Evolutionary conservation across 2,329 filamentous ascomycete species (phyloP).

Genomic region (Trichoderma atrobrunneum): DNA sequence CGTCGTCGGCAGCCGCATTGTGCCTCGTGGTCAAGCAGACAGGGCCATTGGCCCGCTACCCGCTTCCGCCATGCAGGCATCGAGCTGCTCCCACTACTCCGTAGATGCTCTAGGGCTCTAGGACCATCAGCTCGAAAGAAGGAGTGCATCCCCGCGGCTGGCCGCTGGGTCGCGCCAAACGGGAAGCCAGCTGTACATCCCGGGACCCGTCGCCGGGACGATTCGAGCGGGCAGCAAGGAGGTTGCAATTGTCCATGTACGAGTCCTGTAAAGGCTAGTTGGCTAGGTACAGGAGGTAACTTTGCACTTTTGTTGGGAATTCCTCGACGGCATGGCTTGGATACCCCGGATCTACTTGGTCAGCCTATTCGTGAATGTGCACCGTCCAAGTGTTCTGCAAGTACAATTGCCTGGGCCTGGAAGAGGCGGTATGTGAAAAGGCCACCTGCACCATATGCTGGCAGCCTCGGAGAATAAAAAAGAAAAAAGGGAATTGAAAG

Average conservation of each 20-base stretch:
- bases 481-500: not conserved
- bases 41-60: conserved; percentile 14
- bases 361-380: not conserved
- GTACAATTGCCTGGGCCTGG: not conserved
- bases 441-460: not conserved
- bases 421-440: conserved; percentile 16
- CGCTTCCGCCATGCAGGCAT: conserved; percentile 10
- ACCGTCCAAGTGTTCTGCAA: not conserved
- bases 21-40: conserved; percentile 14
- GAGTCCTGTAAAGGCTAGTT: not conserved
- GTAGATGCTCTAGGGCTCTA: no score
- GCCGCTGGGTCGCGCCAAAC: not conserved
- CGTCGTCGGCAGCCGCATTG: not conserved
- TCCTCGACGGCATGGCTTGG: not conserved
- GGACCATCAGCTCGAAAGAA: not conserved
- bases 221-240: not conserved
- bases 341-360: conserved; percentile 11
- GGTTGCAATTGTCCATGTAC: not conserved
- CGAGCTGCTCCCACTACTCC: not conserved
- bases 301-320: conserved; percentile 12
- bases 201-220: conserved; percentile 15
- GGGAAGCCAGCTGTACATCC: conserved; percentile 1
- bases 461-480: conserved; percentile 3
- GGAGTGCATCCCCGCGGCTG: conserved; percentile 10
- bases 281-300: not conserved